These are phyloP conservation scores for Teunomyces barrocoloradensis DNA, from an alignment of 805 yeast species.

Conservation along the genomic window DNA sequence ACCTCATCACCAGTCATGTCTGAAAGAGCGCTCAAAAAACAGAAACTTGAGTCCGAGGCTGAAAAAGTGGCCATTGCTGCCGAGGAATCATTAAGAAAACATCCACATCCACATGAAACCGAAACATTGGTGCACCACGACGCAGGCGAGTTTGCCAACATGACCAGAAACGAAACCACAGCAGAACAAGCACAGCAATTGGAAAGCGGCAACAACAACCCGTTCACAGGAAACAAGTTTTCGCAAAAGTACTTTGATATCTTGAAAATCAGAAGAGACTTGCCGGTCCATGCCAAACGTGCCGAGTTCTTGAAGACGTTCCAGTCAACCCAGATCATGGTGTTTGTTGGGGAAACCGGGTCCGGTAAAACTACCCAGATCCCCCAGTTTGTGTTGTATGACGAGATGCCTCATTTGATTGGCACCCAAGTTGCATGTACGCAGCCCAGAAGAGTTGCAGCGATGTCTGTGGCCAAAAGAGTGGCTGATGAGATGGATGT, in stretches of 20 bases:
- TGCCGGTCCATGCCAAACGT: constrained; percentile 94
- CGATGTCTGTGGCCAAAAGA: constrained; percentile 96
- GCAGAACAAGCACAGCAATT: constrained; percentile 57
- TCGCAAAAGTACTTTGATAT: constrained; percentile 73
- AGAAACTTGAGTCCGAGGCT: constrained; percentile 52
- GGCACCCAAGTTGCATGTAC: constrained; percentile 94
- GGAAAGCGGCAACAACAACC: constrained; percentile 62
- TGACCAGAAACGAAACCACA: constrained; percentile 62
- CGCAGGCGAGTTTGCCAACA: constrained; percentile 59
- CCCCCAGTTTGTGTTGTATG: constrained; percentile 91
- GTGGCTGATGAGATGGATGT: constrained; percentile 98
- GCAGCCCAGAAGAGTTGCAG: constrained; percentile 97
- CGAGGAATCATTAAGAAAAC: constrained; percentile 49
- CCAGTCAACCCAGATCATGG: constrained; percentile 91
- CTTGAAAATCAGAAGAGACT: constrained; percentile 71
- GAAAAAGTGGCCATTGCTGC: constrained; percentile 68
- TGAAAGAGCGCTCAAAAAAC: constrained; percentile 49
- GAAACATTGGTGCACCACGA: constrained; percentile 53
- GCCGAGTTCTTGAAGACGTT: constrained; percentile 81
- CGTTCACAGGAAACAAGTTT: constrained; percentile 72
- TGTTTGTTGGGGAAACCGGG: constrained; percentile 98
- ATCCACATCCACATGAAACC: constrained; percentile 43
- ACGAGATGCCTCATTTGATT: constrained; percentile 84
- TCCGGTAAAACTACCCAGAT: constrained; percentile 98
- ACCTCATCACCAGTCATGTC: not conserved